These are phyloP conservation scores for Beauveria bassiana DNA, from an alignment of 2,329 filamentous ascomycete genomes.

Conservation along the genomic window DNA sequence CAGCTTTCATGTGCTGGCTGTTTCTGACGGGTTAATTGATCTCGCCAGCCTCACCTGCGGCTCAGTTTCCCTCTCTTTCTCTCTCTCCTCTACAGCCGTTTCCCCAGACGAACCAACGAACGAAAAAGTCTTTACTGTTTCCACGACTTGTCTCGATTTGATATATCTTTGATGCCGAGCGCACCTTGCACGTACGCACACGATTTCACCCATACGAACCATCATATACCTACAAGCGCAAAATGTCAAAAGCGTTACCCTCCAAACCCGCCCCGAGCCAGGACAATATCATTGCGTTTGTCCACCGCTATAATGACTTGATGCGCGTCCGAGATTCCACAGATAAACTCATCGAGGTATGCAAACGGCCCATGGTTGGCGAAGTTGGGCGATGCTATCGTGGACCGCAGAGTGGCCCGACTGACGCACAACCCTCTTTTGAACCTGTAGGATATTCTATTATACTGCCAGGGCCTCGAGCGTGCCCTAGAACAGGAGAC, in stretches of 20 bases:
- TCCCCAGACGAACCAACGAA: background rate
- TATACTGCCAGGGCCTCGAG: constrained; percentile 39
- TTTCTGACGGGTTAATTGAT: background rate
- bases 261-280: background rate
- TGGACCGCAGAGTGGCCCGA: background rate
- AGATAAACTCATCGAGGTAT: constrained; percentile 11
- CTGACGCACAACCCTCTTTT: background rate
- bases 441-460: constrained; percentile 35
- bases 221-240: background rate
- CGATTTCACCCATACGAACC: background rate
- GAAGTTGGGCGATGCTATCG: background rate
- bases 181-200: background rate
- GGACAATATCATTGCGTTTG: constrained; percentile 5
- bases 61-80: background rate
- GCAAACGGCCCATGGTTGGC: background rate
- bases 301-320: constrained; percentile 10
- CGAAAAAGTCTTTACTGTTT: background rate
- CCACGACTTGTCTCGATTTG: background rate
- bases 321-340: constrained; percentile 7
- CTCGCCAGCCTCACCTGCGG: background rate
- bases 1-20: background rate
- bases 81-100: background rate
- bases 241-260: background rate
- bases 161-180: background rate
- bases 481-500: constrained; percentile 37